Conservation (phyloP, 225 moss, liverwort and hornwort species). For the Asterella californica region DNA sequence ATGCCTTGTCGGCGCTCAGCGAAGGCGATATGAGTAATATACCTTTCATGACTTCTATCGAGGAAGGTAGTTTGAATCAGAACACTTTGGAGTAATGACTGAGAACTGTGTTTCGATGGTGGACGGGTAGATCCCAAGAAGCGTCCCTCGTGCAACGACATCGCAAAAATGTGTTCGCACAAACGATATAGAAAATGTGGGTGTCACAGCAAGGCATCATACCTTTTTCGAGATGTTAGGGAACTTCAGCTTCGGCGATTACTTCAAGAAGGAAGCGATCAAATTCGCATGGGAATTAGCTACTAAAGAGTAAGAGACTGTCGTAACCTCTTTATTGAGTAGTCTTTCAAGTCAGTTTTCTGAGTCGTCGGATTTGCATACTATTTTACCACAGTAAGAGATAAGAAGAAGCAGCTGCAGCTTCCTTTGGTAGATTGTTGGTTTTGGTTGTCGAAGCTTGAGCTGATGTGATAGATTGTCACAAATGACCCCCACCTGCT, state of each 20-base stretch:
- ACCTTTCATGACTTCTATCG: not conserved
- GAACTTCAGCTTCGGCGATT: conserved; percentile 97
- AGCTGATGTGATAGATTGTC: not conserved
- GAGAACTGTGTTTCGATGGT: not conserved
- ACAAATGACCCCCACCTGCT: not conserved
- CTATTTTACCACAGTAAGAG: not conserved
- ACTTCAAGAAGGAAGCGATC: conserved; percentile 84
- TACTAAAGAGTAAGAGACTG: conserved; percentile 64
- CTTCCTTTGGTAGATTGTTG: not conserved
- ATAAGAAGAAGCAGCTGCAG: not conserved
- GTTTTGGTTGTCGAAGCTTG: not conserved
- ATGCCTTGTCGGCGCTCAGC: not conserved
- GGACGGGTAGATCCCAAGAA: conserved; percentile 45
- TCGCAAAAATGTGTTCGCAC: conserved; percentile 84
- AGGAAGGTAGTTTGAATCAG: not conserved
- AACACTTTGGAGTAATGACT: not conserved
- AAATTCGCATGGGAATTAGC: conserved; percentile 85
- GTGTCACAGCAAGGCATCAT: conserved; percentile 85
- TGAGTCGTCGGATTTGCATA: not conserved
- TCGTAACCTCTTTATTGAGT: not conserved
- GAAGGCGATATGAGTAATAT: not conserved
- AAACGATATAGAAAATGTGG: conserved; percentile 93
- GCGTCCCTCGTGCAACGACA: conserved; percentile 73
- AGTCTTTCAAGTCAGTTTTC: not conserved
- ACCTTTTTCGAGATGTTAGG: conserved; percentile 98